Conservation (phyloP, 1,284 basidiomycete species). For the Sanghuangporus baumii region DNA sequence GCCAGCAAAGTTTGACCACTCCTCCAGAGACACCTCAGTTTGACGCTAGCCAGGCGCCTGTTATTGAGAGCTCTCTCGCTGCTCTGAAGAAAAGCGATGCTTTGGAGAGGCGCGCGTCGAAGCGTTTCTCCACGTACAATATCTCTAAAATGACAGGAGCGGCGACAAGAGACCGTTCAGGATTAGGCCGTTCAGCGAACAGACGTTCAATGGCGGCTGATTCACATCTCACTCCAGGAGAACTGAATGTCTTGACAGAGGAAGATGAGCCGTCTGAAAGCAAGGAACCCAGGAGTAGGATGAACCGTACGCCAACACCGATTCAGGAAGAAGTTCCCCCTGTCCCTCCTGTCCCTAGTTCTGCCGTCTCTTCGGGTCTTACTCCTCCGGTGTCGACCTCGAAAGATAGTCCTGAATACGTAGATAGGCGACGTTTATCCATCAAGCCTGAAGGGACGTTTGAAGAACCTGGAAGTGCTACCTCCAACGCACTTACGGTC, state of each 20-base stretch:
- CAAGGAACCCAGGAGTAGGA: conserved; percentile 22
- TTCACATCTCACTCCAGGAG: conserved; percentile 55
- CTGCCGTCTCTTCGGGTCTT: conserved; percentile 29
- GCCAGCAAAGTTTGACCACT: conserved; percentile 21
- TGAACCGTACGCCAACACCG: conserved; percentile 30
- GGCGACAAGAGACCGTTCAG: conserved; percentile 37
- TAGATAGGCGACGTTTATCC: background rate
- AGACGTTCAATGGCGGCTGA: conserved; percentile 61
- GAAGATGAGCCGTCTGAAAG: conserved; percentile 43
- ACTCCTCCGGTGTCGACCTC: conserved; percentile 25
- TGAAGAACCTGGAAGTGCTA: conserved; percentile 18
- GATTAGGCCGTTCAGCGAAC: conserved; percentile 35
- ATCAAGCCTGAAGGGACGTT: conserved; percentile 3
- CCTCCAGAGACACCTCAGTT: conserved; percentile 32
- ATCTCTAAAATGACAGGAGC: conserved; percentile 88
- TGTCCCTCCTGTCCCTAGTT: conserved; percentile 31
- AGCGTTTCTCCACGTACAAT: conserved; percentile 94
- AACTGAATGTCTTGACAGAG: conserved; percentile 65
- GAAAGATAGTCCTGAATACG: conserved; percentile 21
- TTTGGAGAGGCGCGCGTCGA: conserved; percentile 88
- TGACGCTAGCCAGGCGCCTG: conserved; percentile 46
- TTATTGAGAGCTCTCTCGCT: conserved; percentile 78
- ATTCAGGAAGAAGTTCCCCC: conserved; percentile 39
- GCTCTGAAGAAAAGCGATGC: conserved; percentile 85
- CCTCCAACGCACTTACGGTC: conserved; percentile 50